Base-by-base conservation (phyloP, 352 stramenopile genomes). In the Globisporangium radiosum region DNA sequence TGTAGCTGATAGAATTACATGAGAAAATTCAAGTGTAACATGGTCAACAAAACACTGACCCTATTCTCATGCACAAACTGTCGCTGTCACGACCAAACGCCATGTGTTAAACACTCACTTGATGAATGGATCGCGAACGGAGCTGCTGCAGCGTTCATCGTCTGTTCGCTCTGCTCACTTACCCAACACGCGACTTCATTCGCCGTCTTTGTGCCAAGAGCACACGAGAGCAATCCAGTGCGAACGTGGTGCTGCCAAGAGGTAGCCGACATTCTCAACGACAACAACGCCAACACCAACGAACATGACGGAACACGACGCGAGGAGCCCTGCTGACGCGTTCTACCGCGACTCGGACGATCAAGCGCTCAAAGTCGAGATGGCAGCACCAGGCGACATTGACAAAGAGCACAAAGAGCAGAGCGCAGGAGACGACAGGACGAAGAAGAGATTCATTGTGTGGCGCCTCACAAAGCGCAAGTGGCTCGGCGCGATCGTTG, bases 391-490 rank as follows among this genome's bases (percentile, higher is more conserved):
- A 0, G 69, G 66, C 49, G 66, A 60, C 47, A 61, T 77, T 38
- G 69, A 69, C 62, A 79, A 82, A 60, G 71, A 76, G 43, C 56
- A 67, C 8, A 62, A 61, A 39, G 65, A 75, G n/a, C 37, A 56
- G n/a, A 11, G n/a, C 13, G 52, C 52, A 3, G 9, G 15, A 11
- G 7, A 25, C n/a, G 8, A 15, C 45, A n/a, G 7, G 6, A 42
- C 37, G 15, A 59, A 42, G 19, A 69, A 71, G 60, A 54, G 54
- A 49, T 87, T 87, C 52, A 57, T 87, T 56, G 76, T 63, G 47
- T 90, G 75, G 77, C 65, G 53, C 40, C 64, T 88, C 65, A 76
- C 68, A 44, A 82, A 75, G 64, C 72, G 69, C 63, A 70, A 82
- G 64, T 81, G 77, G 48, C 68, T 83, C 44, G 48, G 64, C 4